Evolutionary conservation across 2,329 filamentous ascomycete species (phyloP).

Genomic region (Xylaria sp.): DNA sequence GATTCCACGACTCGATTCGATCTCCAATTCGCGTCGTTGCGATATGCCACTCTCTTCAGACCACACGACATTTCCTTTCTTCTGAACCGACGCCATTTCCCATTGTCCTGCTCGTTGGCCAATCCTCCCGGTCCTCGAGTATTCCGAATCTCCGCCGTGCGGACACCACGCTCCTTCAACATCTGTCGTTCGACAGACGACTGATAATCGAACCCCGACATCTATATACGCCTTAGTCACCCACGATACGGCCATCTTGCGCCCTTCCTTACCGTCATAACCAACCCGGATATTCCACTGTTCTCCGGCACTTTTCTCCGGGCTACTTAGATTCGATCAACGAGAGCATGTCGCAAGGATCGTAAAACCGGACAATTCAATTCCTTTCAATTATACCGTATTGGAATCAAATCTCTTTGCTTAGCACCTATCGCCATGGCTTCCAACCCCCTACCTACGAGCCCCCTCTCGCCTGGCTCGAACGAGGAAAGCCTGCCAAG

Average conservation of each 20-base stretch:
- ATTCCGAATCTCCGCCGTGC: conserved; percentile 22
- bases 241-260: background rate
- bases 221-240: conserved; percentile 10
- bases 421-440: conserved; percentile 49
- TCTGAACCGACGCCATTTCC: conserved; percentile 3
- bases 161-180: conserved; percentile 10
- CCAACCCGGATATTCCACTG: background rate
- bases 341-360: conserved; percentile 27
- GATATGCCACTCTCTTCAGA: conserved; percentile 36
- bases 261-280: background rate
- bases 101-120: background rate
- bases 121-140: background rate
- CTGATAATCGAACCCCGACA: conserved; percentile 1
- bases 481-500: conserved; percentile 52
- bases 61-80: conserved; percentile 25
- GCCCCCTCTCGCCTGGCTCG: conserved; percentile 52
- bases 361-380: background rate
- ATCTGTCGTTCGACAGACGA: conserved; percentile 5
- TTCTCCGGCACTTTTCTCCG: background rate
- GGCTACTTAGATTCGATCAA: conserved; percentile 1
- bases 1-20: conserved; percentile 18
- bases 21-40: conserved; percentile 25
- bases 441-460: conserved; percentile 50
- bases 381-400: background rate
- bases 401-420: background rate